Percentiles rank a stretch among this genome's conserved stretches.
phyloP scores from a whole-genome alignment of 495 filamentous ascomycete genomes.

The Penicillium soppii region DNA sequence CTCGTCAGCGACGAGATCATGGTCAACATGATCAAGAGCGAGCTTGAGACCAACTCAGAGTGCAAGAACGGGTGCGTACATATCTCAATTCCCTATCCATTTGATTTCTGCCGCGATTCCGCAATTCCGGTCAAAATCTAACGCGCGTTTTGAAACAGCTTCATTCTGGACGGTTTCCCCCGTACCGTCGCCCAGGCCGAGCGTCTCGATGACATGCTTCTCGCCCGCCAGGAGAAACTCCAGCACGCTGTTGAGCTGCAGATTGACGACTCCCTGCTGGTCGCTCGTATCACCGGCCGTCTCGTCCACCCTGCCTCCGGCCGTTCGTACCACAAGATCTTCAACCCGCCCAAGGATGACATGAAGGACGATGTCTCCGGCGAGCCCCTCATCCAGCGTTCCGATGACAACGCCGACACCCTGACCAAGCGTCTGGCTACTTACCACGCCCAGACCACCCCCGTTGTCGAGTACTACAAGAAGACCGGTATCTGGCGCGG shows the following conservation, averaged over 20 bases:
- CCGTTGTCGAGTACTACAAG: constrained; percentile 94
- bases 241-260: constrained; percentile 94
- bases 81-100: neutral
- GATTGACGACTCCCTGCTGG: constrained; percentile 91
- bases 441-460: constrained; percentile 90
- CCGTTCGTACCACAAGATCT: constrained; percentile 94
- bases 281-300: constrained; percentile 94
- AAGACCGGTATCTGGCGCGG: constrained; percentile 95
- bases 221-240: constrained; percentile 67
- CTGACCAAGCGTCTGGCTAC: constrained; percentile 91
- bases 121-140: constrained; percentile 6
- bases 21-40: constrained; percentile 97
- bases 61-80: constrained; percentile 81
- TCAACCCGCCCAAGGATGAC: constrained; percentile 92
- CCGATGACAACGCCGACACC: constrained; percentile 96
- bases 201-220: constrained; percentile 89
- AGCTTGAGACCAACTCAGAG: constrained; percentile 89
- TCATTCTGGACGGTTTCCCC: constrained; percentile 98
- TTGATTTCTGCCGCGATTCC: neutral
- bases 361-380: constrained; percentile 98
- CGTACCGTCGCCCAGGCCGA: constrained; percentile 94
- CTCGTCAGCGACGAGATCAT: constrained; percentile 99
- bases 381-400: constrained; percentile 93
- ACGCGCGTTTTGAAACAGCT: constrained; percentile 53
- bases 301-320: constrained; percentile 93